phyloP scores from a whole-genome alignment of 192 early-diverging fungal species.

The Linnemannia zychae region DNA sequence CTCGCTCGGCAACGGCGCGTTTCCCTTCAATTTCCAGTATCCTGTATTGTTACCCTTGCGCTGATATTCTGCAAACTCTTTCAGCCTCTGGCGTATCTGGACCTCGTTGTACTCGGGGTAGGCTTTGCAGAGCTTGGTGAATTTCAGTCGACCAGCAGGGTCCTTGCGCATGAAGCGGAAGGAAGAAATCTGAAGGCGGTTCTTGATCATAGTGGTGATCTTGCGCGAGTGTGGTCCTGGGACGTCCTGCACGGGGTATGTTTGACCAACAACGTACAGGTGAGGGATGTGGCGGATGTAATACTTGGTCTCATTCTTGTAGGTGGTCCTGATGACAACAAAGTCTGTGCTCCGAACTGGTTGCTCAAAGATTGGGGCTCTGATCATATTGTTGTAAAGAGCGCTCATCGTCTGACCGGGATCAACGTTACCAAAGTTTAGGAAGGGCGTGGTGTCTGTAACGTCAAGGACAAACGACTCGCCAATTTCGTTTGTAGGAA shows the following conservation, averaged over 20 bases:
- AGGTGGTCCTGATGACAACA: conserved; percentile 83
- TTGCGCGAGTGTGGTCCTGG: conserved; percentile 95
- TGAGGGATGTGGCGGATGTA: conserved; percentile 87
- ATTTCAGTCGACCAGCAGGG: conserved; percentile 78
- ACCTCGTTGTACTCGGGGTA: conserved; percentile 91
- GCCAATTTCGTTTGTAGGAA: conserved; percentile 85
- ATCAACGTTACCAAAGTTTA: conserved; percentile 95
- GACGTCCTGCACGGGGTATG: conserved; percentile 93
- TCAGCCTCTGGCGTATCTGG: conserved; percentile 91
- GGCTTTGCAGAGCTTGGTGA: conserved; percentile 80
- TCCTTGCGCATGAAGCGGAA: conserved; percentile 91
- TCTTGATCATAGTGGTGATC: conserved; percentile 88
- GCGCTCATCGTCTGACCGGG: conserved; percentile 91
- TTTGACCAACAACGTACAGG: conserved; percentile 92
- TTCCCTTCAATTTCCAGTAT: conserved; percentile 91
- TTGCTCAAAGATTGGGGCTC: conserved; percentile 92
- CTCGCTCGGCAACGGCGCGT: conserved; percentile 79
- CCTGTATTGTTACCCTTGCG: conserved; percentile 88
- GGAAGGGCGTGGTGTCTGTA: conserved; percentile 93
- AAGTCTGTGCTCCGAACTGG: conserved; percentile 82
- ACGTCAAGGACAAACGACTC: conserved; percentile 88
- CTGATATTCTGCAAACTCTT: conserved; percentile 97
- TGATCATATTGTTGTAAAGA: conserved; percentile 94
- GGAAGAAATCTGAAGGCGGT: conserved; percentile 88
- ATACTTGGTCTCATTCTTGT: conserved; percentile 86